Conservation (phyloP, 75 land plant species). For the Chamaecyparis obtusa region DNA sequence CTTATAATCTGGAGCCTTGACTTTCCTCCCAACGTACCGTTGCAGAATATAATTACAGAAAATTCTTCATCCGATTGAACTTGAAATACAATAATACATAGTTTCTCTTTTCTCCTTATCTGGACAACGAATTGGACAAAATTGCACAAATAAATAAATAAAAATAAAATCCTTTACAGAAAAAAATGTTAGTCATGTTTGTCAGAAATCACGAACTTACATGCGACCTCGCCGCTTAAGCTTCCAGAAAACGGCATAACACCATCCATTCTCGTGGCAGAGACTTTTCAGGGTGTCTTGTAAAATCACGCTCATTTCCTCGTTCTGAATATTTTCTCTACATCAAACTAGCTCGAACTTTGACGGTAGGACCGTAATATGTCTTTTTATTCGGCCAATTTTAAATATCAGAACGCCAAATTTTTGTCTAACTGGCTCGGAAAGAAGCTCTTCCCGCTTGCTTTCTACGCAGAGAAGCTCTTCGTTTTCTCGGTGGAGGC, state of each 20-base stretch:
- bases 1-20: neutral
- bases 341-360: neutral
- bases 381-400: neutral
- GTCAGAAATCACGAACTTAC: constrained; percentile 10
- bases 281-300: constrained; percentile 24
- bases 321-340: neutral
- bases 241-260: constrained; percentile 46
- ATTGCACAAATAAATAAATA: neutral
- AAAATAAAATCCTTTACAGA: neutral
- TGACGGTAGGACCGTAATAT: neutral
- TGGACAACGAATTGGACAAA: neutral
- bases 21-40: neutral
- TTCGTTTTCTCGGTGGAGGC: neutral
- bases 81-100: neutral
- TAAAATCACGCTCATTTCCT: constrained; percentile 13
- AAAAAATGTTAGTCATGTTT: neutral
- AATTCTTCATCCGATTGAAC: neutral
- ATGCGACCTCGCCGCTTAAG: constrained; percentile 28
- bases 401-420: neutral
- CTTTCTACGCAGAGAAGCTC: constrained; percentile 6
- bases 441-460: constrained; percentile 13
- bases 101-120: neutral
- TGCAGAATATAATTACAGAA: neutral
- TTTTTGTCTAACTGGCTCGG: constrained; percentile 4
- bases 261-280: constrained; percentile 32